These are phyloP conservation scores for Ceratobasidium sp. DNA, from an alignment of 1,284 basidiomycete species.

Conservation along the genomic window DNA sequence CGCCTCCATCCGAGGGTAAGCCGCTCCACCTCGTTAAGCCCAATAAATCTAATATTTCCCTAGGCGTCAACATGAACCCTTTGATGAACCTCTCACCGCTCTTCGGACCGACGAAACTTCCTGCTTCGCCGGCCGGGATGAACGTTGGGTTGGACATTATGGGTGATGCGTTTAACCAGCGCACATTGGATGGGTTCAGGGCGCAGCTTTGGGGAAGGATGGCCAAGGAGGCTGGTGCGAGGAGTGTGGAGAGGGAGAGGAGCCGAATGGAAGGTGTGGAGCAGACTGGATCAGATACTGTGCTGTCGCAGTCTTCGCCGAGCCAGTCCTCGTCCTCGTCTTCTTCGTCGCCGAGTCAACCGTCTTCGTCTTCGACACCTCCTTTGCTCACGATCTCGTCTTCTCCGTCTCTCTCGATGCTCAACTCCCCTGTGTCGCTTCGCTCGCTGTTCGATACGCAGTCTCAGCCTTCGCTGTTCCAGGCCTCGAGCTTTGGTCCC, in stretches of 20 bases:
- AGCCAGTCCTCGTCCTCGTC: background rate
- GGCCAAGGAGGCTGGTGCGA: slow-evolving; percentile 41
- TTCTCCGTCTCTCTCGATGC: slow-evolving; percentile 36
- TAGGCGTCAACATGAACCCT: slow-evolving; percentile 85
- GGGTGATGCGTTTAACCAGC: slow-evolving; percentile 33
- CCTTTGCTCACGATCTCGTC: slow-evolving; percentile 19
- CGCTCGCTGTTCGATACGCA: slow-evolving; percentile 10
- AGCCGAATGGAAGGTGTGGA: slow-evolving; percentile 9
- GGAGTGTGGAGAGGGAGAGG: slow-evolving; percentile 14
- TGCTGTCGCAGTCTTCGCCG: background rate
- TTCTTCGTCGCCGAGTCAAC: background rate
- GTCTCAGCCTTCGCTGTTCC: slow-evolving; percentile 38
- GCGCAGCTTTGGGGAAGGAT: slow-evolving; percentile 37
- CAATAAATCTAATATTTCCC: slow-evolving; percentile 16
- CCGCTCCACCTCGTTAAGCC: slow-evolving; percentile 4
- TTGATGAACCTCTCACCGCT: slow-evolving; percentile 61
- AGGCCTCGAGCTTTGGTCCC: slow-evolving; percentile 43
- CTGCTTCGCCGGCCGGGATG: slow-evolving; percentile 2
- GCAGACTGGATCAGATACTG: background rate
- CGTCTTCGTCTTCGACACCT: slow-evolving; percentile 5
- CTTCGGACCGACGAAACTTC: slow-evolving; percentile 13
- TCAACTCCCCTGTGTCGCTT: slow-evolving; percentile 9
- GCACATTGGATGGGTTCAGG: slow-evolving; percentile 31
- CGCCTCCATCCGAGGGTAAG: slow-evolving; percentile 14
- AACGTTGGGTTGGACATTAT: slow-evolving; percentile 19